These are phyloP conservation scores for Grosmannia huntii DNA, from an alignment of 2,329 filamentous ascomycete species.

Conservation along the genomic window DNA sequence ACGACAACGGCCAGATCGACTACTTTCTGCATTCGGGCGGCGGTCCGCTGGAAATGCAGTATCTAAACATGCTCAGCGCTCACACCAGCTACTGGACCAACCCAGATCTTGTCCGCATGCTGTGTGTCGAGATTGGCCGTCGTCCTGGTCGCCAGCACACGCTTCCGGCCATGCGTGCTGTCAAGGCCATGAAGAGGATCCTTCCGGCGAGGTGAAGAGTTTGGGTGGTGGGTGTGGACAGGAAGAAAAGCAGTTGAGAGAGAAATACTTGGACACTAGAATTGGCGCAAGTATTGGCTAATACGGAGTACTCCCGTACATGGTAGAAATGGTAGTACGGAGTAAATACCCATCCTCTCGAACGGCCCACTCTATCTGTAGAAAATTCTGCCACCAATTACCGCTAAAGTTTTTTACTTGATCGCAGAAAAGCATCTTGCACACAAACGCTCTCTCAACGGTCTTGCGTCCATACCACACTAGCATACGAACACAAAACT, in stretches of 20 bases:
- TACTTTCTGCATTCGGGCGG: slow-evolving; percentile 74
- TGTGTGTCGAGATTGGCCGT: slow-evolving; percentile 79
- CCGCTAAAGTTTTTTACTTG: slow-evolving; percentile 14
- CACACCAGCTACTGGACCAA: slow-evolving; percentile 91
- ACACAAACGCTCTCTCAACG: background rate
- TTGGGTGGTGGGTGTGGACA: too few relatives aligned
- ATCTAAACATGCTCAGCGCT: slow-evolving; percentile 90
- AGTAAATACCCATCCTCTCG: too few relatives aligned
- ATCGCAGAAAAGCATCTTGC: background rate
- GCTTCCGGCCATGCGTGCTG: slow-evolving; percentile 44
- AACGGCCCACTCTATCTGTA: too few relatives aligned
- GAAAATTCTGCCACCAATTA: slow-evolving; percentile 14
- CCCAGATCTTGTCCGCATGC: slow-evolving; percentile 75
- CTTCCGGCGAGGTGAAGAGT: background rate
- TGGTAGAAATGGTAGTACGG: too few relatives aligned
- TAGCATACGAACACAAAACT: background rate
- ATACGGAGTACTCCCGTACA: too few relatives aligned
- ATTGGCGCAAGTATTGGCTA: too few relatives aligned
- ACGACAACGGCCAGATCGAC: slow-evolving; percentile 94
- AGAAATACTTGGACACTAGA: too few relatives aligned
- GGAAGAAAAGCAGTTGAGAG: too few relatives aligned
- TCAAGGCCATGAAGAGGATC: slow-evolving; percentile 35
- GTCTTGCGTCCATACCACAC: background rate
- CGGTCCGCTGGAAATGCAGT: slow-evolving; percentile 86
- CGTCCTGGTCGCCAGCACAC: slow-evolving; percentile 51